These are phyloP conservation scores for Plenodomus biglobosus DNA, from an alignment of 2,329 filamentous ascomycete species.

Conservation along the genomic window DNA sequence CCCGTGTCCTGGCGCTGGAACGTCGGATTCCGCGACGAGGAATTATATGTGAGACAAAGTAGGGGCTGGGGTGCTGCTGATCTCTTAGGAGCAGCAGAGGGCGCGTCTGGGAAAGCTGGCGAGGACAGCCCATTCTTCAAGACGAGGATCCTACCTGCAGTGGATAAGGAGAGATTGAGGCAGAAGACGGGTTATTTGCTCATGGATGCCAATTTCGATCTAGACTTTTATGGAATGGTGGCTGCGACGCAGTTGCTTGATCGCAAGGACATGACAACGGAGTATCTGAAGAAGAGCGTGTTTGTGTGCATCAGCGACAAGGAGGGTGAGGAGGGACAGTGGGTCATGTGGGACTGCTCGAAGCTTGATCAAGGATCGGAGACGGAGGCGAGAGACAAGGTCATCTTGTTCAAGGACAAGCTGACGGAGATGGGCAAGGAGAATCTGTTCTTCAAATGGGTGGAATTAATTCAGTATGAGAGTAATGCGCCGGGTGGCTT, in stretches of 20 bases:
- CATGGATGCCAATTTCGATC: constrained; percentile 81
- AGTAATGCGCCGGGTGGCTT: constrained; percentile 78
- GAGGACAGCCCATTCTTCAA: constrained; percentile 60
- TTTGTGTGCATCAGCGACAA: constrained; percentile 42
- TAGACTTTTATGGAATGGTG: constrained; percentile 83
- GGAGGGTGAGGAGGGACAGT: constrained; percentile 57
- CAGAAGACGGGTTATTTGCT: constrained; percentile 86
- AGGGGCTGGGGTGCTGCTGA: constrained; percentile 69
- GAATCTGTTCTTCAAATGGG: constrained; percentile 86
- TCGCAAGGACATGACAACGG: constrained; percentile 58
- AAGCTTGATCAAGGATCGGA: constrained; percentile 55
- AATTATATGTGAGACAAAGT: constrained; percentile 80
- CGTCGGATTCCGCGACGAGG: constrained; percentile 74
- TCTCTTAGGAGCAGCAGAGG: constrained; percentile 51
- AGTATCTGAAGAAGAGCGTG: constrained; percentile 71
- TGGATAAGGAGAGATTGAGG: constrained; percentile 65
- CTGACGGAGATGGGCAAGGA: constrained; percentile 79
- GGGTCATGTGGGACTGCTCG: constrained; percentile 68
- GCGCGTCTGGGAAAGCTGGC: constrained; percentile 51
- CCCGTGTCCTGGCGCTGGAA: constrained; percentile 73
- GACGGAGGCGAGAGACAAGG: constrained; percentile 69
- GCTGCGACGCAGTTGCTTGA: constrained; percentile 70
- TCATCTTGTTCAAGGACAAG: constrained; percentile 77
- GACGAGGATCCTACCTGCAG: constrained; percentile 66
- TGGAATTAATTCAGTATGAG: constrained; percentile 89